Evolutionary conservation across 495 filamentous ascomycete genomes (phyloP).

Genomic region (Tricharina praecox): DNA sequence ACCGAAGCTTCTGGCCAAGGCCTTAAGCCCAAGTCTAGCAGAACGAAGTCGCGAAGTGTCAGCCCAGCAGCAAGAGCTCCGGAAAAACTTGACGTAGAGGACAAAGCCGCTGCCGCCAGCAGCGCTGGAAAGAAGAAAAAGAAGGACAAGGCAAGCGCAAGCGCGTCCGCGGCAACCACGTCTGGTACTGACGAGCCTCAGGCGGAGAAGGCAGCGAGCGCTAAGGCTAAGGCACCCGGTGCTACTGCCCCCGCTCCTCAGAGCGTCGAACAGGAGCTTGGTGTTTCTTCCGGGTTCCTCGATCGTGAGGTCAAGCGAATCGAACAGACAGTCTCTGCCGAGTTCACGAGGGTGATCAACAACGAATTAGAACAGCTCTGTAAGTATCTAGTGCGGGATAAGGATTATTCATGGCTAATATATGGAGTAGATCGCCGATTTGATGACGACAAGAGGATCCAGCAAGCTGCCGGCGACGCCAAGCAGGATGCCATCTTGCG

Average conservation of each 20-base stretch:
- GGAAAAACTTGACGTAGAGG: constrained; percentile 18
- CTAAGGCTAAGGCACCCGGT: background rate
- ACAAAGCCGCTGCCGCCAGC: constrained; percentile 26
- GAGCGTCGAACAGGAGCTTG: constrained; percentile 24
- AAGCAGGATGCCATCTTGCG: constrained; percentile 68
- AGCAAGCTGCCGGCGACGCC: constrained; percentile 43
- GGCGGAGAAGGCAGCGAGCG: constrained; percentile 12
- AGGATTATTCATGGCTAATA: too few relatives aligned
- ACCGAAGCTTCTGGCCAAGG: constrained; percentile 13
- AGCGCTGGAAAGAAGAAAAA: constrained; percentile 43
- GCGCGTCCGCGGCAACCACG: constrained; percentile 21
- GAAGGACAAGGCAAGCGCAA: constrained; percentile 33
- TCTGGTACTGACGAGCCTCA: constrained; percentile 10
- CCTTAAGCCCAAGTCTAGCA: constrained; percentile 24
- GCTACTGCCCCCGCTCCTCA: constrained; percentile 9
- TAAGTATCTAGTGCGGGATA: too few relatives aligned
- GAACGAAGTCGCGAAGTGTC: constrained; percentile 22
- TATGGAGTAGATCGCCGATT: constrained; percentile 35
- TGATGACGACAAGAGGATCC: constrained; percentile 46
- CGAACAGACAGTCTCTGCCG: constrained; percentile 37
- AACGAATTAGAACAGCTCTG: constrained; percentile 41
- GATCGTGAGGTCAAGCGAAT: constrained; percentile 40
- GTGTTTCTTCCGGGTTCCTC: constrained; percentile 30
- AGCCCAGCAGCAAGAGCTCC: constrained; percentile 8
- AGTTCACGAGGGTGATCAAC: constrained; percentile 40